phyloP scores from a whole-genome alignment of 768 basidiomycete species.

The Tephrocybe sp. region DNA sequence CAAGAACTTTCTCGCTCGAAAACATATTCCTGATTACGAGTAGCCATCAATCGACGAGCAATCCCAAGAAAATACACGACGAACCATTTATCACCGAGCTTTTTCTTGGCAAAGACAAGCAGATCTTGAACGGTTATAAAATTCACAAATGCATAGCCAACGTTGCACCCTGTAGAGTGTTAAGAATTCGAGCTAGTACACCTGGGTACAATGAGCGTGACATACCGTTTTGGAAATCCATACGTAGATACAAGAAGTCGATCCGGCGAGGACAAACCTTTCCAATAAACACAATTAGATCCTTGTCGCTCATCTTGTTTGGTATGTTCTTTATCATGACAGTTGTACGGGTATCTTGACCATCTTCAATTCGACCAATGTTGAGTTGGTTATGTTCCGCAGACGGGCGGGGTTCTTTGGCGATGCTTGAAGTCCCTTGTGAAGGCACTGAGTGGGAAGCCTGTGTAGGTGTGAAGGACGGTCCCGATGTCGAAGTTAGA shows the following conservation, averaged over 20 bases:
- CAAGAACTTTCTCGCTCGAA: slow-evolving; percentile 84
- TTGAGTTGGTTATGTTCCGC: slow-evolving; percentile 51
- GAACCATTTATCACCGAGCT: slow-evolving; percentile 81
- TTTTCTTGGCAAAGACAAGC: slow-evolving; percentile 67
- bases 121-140: slow-evolving; percentile 80
- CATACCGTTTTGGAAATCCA: slow-evolving; percentile 82
- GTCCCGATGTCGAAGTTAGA: neutral
- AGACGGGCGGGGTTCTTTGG: slow-evolving; percentile 11
- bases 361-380: slow-evolving; percentile 69
- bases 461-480: neutral
- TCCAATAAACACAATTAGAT: slow-evolving; percentile 63
- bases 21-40: slow-evolving; percentile 73
- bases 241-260: slow-evolving; percentile 85
- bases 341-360: slow-evolving; percentile 77
- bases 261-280: slow-evolving; percentile 73
- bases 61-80: slow-evolving; percentile 16
- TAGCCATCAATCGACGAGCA: slow-evolving; percentile 4
- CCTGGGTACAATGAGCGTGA: neutral
- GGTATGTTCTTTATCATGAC: slow-evolving; percentile 93
- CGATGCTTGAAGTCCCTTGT: neutral
- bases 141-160: slow-evolving; percentile 87
- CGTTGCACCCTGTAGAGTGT: slow-evolving; percentile 67
- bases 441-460: neutral
- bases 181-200: too few relatives aligned
- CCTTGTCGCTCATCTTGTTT: slow-evolving; percentile 84